Percentiles rank a stretch among this genome's conserved stretches.
Evolutionary conservation across 768 basidiomycete genomes (phyloP).

Genomic region (Lyophyllum semitale): DNA sequence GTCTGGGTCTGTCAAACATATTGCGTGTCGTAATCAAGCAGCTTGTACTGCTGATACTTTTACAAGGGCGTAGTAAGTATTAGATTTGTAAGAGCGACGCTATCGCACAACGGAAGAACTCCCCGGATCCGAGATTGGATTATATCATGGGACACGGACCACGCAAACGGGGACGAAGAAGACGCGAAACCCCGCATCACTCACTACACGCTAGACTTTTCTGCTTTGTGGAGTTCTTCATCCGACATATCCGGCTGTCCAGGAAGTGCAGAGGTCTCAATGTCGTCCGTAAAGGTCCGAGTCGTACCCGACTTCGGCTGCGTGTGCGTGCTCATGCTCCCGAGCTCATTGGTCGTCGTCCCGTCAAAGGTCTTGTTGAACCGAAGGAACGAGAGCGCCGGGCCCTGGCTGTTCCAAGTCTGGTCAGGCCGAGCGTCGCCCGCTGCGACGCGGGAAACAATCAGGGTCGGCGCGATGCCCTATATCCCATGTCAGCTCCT

Average conservation of each 20-base stretch:
- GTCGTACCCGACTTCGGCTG: background rate
- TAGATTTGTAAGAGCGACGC: no score
- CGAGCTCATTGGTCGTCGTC: background rate
- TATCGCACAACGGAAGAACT: no score
- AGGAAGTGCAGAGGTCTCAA: conserved; percentile 8
- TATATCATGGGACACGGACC: no score
- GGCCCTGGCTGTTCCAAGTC: conserved; percentile 11
- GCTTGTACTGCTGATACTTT: background rate
- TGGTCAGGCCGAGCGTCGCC: conserved; percentile 13
- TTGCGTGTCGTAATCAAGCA: background rate
- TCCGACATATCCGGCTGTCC: background rate
- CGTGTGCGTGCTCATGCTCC: conserved; percentile 3
- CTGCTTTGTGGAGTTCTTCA: background rate
- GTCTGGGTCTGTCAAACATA: background rate
- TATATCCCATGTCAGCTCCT: background rate
- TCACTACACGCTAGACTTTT: background rate
- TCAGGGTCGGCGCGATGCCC: conserved; percentile 19
- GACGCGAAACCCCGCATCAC: background rate
- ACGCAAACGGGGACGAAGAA: background rate
- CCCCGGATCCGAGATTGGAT: no score
- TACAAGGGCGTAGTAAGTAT: background rate
- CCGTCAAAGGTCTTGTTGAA: conserved; percentile 8
- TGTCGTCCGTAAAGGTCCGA: background rate
- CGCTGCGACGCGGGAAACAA: conserved; percentile 16
- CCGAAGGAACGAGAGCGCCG: conserved; percentile 13